These are phyloP conservation scores for Elaphomyces granulatus DNA, from an alignment of 495 filamentous ascomycete genomes.

Conservation along the genomic window DNA sequence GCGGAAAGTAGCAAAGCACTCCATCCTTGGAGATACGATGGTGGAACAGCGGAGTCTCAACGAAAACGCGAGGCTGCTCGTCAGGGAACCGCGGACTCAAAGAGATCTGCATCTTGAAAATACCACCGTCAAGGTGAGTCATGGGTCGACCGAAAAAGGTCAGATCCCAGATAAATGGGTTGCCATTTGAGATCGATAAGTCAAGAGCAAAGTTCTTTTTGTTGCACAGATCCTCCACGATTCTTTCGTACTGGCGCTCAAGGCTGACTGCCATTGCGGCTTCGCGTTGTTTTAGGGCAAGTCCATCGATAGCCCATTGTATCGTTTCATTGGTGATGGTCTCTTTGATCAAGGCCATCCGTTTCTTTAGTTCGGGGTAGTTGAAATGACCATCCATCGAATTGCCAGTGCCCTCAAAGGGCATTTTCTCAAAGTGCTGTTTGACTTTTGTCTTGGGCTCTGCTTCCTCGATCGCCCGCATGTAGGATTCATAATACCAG, in stretches of 20 bases:
- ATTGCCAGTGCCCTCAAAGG: conserved; percentile 69
- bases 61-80: conserved; percentile 75
- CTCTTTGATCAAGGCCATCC: conserved; percentile 50
- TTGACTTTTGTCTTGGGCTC: conserved; percentile 40
- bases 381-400: conserved; percentile 79
- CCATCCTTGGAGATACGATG: conserved; percentile 70
- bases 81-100: conserved; percentile 84
- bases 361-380: conserved; percentile 56
- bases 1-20: conserved; percentile 69
- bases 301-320: conserved; percentile 57
- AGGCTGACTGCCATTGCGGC: conserved; percentile 65
- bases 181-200: conserved; percentile 52
- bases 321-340: conserved; percentile 57
- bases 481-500: conserved; percentile 89
- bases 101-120: conserved; percentile 65
- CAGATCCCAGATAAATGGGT: conserved; percentile 41
- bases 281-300: conserved; percentile 47
- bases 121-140: conserved; percentile 84
- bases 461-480: conserved; percentile 50
- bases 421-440: conserved; percentile 57
- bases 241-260: conserved; percentile 70
- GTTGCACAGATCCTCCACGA: conserved; percentile 55
- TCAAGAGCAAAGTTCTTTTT: conserved; percentile 55
- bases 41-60: conserved; percentile 75
- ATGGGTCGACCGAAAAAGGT: conserved; percentile 86